phyloP scores from a whole-genome alignment of 257 asterid species.

The Nicotiana undulata region DNA sequence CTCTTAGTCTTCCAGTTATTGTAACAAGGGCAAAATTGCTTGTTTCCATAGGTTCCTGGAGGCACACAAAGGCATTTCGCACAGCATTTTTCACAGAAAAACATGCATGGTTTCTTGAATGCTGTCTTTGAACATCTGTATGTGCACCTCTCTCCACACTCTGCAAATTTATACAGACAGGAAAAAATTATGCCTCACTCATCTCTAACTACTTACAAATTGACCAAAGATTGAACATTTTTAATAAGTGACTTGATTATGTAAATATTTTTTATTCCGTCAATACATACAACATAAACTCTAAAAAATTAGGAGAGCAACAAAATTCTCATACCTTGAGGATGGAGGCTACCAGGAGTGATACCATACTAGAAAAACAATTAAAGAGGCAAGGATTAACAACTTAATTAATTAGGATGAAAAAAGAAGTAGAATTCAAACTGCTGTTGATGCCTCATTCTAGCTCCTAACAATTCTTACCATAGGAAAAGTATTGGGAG shows the following conservation, averaged over 20 bases:
- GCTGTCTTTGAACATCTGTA: conserved; percentile 60
- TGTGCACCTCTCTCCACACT: conserved; percentile 39
- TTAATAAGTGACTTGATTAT: too few species aligned
- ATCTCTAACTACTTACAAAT: too few species aligned
- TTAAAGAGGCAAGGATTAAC: background rate
- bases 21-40: conserved; percentile 66
- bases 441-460: background rate
- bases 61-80: conserved; percentile 63
- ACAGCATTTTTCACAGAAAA: conserved; percentile 62
- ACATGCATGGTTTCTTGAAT: conserved; percentile 73
- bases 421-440: background rate
- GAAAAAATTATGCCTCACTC: background rate
- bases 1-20: conserved; percentile 71
- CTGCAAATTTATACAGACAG: conserved; percentile 15
- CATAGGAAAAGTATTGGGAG: background rate
- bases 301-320: too few species aligned
- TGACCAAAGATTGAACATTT: too few species aligned
- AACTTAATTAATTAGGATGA: background rate
- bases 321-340: conserved; percentile 37
- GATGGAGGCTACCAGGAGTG: conserved; percentile 73
- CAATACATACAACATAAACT: too few species aligned
- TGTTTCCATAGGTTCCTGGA: conserved; percentile 73
- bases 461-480: background rate
- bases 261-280: too few species aligned
- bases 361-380: conserved; percentile 35